Percentiles rank a stretch among this genome's conserved stretches.
phyloP scores from a whole-genome alignment of 1,139 yeast species.

The Blastobotrys ciferrii region DNA sequence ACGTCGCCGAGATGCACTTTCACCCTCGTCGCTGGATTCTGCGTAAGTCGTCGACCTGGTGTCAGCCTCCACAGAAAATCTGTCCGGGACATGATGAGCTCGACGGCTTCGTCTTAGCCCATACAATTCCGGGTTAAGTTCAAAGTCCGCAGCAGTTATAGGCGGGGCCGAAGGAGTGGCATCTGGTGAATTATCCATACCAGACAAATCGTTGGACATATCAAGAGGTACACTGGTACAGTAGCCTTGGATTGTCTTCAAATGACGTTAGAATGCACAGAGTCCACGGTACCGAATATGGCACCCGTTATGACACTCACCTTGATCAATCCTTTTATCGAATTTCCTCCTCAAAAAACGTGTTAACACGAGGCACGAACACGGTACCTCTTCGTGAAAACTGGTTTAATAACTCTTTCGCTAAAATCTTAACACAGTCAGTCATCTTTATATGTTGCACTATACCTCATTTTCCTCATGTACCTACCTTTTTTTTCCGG shows the following conservation, averaged over 20 bases:
- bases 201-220: background rate
- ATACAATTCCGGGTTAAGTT: constrained; percentile 74
- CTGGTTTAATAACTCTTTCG: too few relatives aligned
- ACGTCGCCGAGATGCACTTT: constrained; percentile 11
- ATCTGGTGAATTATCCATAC: background rate
- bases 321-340: background rate
- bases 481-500: background rate
- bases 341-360: too few relatives aligned
- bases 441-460: too few relatives aligned
- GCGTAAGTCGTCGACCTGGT: constrained; percentile 27
- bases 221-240: background rate
- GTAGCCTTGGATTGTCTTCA: background rate
- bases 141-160: constrained; percentile 24
- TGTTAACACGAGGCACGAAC: too few relatives aligned
- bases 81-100: constrained; percentile 52
- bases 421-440: background rate
- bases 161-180: constrained; percentile 6
- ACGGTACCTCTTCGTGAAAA: too few relatives aligned
- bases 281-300: background rate
- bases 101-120: constrained; percentile 88
- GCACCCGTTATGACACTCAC: background rate
- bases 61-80: constrained; percentile 45
- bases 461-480: too few relatives aligned
- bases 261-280: background rate
- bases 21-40: constrained; percentile 26